These are phyloP conservation scores for Clavispora asparagi DNA, from an alignment of 805 yeast genomes.

Conservation along the genomic window DNA sequence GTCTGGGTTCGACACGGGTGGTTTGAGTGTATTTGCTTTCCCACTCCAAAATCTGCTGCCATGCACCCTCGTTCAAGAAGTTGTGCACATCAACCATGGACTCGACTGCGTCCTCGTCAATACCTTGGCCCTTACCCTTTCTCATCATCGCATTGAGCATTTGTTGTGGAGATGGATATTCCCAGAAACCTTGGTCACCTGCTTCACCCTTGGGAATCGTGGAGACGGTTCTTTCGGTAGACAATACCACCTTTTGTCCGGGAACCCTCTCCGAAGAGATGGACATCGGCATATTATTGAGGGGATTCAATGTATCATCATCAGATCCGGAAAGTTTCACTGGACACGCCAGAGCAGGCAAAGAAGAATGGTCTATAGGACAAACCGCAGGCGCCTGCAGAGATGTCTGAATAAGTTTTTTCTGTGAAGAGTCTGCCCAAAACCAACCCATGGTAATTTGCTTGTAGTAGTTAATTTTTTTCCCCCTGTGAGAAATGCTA, in stretches of 20 bases:
- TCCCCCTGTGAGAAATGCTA: not conserved
- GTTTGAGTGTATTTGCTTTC: slow-evolving; percentile 63
- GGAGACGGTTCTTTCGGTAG: slow-evolving; percentile 80
- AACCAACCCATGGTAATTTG: slow-evolving; percentile 75
- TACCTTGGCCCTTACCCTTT: slow-evolving; percentile 82
- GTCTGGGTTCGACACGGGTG: slow-evolving; percentile 62
- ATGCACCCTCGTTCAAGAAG: slow-evolving; percentile 93
- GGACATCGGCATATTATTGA: slow-evolving; percentile 82
- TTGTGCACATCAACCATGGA: slow-evolving; percentile 97
- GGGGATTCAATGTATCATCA: slow-evolving; percentile 55
- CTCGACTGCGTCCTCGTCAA: slow-evolving; percentile 94
- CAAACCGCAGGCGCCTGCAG: slow-evolving; percentile 13
- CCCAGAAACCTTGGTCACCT: slow-evolving; percentile 79
- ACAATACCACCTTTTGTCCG: slow-evolving; percentile 73
- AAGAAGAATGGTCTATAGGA: slow-evolving; percentile 11
- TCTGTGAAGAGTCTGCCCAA: slow-evolving; percentile 53
- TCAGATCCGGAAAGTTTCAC: slow-evolving; percentile 7
- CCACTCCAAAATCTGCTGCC: slow-evolving; percentile 94
- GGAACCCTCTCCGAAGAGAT: slow-evolving; percentile 65
- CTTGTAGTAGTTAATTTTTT: not conserved
- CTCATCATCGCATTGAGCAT: slow-evolving; percentile 97
- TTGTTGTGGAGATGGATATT: slow-evolving; percentile 98
- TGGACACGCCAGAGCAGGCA: slow-evolving; percentile 13
- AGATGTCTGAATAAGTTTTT: not conserved
- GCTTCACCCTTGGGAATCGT: slow-evolving; percentile 79